Evolutionary conservation across 1,139 yeast species (phyloP), one percentile per base, ranked within the genome.

Genomic region (Maudiozyma humilis): DNA sequence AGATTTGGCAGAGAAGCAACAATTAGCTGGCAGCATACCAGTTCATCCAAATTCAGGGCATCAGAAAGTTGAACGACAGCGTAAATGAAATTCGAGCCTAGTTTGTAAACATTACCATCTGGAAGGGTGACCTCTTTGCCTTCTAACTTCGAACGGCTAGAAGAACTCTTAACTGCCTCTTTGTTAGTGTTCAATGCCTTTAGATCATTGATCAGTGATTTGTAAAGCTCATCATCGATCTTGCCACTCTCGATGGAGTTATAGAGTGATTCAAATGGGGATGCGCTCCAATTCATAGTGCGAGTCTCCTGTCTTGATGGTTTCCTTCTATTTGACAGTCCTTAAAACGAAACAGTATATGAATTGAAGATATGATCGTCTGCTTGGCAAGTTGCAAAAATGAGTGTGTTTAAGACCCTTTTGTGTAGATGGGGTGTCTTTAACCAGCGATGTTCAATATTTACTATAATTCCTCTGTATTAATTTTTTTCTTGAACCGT

Each of bases 41-140:
- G 65, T 51, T 79, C 83, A 60, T 89, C 94, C 44, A 89, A 67
- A 48, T 75, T 71, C 46, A 82, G 70, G 50, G 82, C 88, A 48
- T 82, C 89, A 0, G 86, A 67, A 13, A 80, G 55, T 29, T 68
- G 65, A 2, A 72, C 66, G 1, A 80, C 69, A 5, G 71, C 66
- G 34, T 71, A 62, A 41, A 76, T 67, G 48, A 79, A 79, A 40
- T 74, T 73, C 40, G 75, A 68, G 50, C 76, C 78, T 6, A 80
- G 55, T 42, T 72, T 68, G 49, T 70, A 77, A 35, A 66, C 68
- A 2, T 62, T 60, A 2, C 73, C 79, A 45, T 71, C 75, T 4
- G 68, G 55, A 41, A 86, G 67, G 16, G 62, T 64, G 12, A 82
- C 66, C 20, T 74, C 71, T 40, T 79, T 76, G 27, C 73, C 66